Conservation (phyloP, 352 stramenopile genomes). For the Globisporangium recalcitrans region DNA sequence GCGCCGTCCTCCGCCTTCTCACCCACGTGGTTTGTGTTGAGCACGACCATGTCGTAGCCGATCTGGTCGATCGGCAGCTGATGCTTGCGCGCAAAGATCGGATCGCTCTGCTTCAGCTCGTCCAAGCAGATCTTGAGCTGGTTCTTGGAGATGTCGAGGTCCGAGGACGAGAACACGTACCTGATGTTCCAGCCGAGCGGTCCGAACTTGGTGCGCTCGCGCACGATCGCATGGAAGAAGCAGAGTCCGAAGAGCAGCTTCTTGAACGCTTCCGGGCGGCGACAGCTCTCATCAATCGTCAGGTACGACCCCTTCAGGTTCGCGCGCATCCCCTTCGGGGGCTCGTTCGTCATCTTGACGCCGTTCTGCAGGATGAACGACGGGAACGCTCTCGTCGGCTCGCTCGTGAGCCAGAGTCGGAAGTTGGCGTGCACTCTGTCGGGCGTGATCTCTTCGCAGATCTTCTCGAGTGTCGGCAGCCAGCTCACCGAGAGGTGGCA, state of each 20-base stretch:
- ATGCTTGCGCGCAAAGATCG: slow-evolving; percentile 87
- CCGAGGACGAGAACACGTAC: slow-evolving; percentile 85
- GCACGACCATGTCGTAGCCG: slow-evolving; percentile 84
- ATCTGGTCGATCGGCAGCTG: slow-evolving; percentile 90
- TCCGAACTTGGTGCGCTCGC: slow-evolving; percentile 82
- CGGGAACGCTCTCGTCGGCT: slow-evolving; percentile 91
- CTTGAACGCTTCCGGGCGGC: slow-evolving; percentile 64
- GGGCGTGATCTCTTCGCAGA: slow-evolving; percentile 92
- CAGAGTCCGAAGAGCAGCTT: slow-evolving; percentile 85
- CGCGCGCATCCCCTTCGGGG: slow-evolving; percentile 91
- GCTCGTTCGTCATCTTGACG: slow-evolving; percentile 96
- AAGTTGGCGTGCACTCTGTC: slow-evolving; percentile 91
- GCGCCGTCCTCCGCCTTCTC: slow-evolving; percentile 78
- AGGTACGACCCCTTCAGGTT: slow-evolving; percentile 92
- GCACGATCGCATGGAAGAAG: slow-evolving; percentile 91
- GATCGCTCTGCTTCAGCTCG: slow-evolving; percentile 50
- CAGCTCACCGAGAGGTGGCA: slow-evolving; percentile 93
- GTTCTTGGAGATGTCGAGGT: slow-evolving; percentile 82
- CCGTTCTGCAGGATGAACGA: slow-evolving; percentile 92
- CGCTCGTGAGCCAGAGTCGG: slow-evolving; percentile 92
- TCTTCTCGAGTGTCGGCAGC: slow-evolving; percentile 92
- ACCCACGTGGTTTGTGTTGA: slow-evolving; percentile 40
- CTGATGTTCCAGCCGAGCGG: slow-evolving; percentile 87
- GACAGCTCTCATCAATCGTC: slow-evolving; percentile 71
- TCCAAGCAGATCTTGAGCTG: slow-evolving; percentile 84